phyloP scores from a whole-genome alignment of 2,329 filamentous ascomycete genomes.

The Nemania diffusa region DNA sequence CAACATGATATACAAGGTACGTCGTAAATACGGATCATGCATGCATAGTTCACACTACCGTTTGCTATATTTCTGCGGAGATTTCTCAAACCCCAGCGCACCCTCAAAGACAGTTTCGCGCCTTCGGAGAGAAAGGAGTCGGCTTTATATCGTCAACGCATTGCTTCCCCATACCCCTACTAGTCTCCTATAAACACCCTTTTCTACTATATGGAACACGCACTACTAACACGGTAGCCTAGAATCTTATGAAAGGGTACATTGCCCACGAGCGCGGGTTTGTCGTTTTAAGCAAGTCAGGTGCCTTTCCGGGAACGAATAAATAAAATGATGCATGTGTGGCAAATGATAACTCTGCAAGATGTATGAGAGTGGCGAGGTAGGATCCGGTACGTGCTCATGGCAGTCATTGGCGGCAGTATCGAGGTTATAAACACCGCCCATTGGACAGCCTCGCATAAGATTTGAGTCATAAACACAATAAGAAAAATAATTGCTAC shows the following conservation, averaged over 20 bases:
- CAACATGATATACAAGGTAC: constrained; percentile 98
- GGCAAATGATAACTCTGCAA: background rate
- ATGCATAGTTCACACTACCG: background rate
- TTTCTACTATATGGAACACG: background rate
- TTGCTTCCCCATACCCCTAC: background rate
- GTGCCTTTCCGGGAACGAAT: constrained; percentile 92
- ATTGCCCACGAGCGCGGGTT: constrained; percentile 91
- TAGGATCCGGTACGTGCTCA: constrained; percentile 18
- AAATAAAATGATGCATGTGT: constrained; percentile 9
- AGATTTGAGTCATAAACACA: constrained; percentile 21
- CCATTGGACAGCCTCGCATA: constrained; percentile 35
- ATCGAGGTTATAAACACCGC: constrained; percentile 13
- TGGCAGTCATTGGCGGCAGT: background rate
- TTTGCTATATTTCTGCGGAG: constrained; percentile 1
- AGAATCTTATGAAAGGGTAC: constrained; percentile 98
- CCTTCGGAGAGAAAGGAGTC: background rate
- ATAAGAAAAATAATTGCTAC: constrained; percentile 13
- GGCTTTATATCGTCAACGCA: background rate
- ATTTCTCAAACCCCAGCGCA: background rate
- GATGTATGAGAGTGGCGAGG: constrained; percentile 7
- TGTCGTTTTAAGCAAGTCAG: constrained; percentile 91
- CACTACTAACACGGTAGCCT: constrained; percentile 43
- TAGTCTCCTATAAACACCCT: too few relatives aligned
- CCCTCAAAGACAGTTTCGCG: background rate
- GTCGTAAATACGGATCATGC: constrained; percentile 38